These are phyloP conservation scores for Geranium rotundifolium DNA, from an alignment of 345 rosid species.

Conservation along the genomic window DNA sequence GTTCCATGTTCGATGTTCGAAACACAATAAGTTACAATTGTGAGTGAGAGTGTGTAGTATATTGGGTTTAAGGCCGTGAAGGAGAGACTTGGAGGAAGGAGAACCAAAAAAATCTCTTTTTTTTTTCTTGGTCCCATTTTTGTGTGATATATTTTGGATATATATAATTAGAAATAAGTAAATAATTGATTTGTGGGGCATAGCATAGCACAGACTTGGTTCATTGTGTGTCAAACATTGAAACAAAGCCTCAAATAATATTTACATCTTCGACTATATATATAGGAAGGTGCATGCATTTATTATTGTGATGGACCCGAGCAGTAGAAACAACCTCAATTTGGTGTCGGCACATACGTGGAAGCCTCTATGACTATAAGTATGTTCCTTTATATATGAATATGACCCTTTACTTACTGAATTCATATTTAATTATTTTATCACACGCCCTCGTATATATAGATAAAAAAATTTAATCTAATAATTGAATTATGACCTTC, in stretches of 20 bases:
- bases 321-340: slow-evolving; percentile 9
- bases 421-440: no score
- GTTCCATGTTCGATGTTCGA: no score
- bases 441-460: no score
- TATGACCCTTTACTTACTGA: no score
- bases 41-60: background rate
- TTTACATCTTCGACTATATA: background rate
- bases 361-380: slow-evolving; percentile 12
- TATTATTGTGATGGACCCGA: slow-evolving; percentile 21
- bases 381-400: no score
- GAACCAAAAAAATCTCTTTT: slow-evolving; percentile 4
- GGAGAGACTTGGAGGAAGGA: slow-evolving; percentile 13
- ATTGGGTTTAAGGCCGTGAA: background rate
- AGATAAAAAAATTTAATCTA: no score
- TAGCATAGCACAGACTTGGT: no score
- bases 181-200: background rate
- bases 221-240: background rate
- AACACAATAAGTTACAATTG: background rate
- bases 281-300: slow-evolving; percentile 16
- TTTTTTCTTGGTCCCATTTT: background rate
- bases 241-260: background rate
- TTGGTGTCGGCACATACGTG: slow-evolving; percentile 37
- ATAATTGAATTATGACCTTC: no score
- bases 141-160: background rate
- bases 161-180: background rate